Conservation (phyloP, 2,329 filamentous ascomycete species). For the Mycogone perniciosa region DNA sequence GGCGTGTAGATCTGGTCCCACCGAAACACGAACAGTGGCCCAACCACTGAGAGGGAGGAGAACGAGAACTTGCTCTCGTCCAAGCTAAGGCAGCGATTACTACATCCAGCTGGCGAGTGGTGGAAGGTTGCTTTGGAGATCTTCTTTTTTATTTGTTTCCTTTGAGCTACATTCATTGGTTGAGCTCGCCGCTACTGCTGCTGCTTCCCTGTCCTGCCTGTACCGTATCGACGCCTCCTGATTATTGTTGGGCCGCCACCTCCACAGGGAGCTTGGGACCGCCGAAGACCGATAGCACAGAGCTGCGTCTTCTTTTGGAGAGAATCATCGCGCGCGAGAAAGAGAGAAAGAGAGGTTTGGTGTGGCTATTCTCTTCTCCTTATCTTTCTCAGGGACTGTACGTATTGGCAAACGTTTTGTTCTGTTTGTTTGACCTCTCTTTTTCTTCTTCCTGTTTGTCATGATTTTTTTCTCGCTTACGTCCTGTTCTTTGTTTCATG, state of each 20-base stretch:
- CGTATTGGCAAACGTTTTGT: conserved; percentile 45
- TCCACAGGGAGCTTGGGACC: conserved; percentile 10
- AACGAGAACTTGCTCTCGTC: background rate
- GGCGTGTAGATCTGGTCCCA: conserved; percentile 1
- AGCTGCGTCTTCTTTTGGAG: conserved; percentile 52
- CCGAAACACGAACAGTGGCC: conserved; percentile 3
- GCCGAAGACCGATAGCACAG: conserved; percentile 47
- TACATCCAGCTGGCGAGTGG: background rate
- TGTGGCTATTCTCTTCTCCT: background rate
- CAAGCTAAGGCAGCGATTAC: background rate
- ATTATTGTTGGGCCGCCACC: conserved; percentile 13
- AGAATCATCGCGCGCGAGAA: conserved; percentile 11
- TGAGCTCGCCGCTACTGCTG: background rate
- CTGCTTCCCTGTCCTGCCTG: background rate
- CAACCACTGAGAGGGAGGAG: conserved; percentile 6
- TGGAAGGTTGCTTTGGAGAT: conserved; percentile 8
- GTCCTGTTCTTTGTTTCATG: conserved; percentile 4
- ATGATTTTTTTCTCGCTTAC: conserved; percentile 14
- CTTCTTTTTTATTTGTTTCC: background rate
- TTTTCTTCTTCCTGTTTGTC: conserved; percentile 27
- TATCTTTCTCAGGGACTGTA: conserved; percentile 40
- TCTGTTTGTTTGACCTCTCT: conserved; percentile 17
- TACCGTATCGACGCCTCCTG: conserved; percentile 7
- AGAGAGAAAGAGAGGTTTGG: conserved; percentile 9
- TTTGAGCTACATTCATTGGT: background rate